Base-by-base conservation (phyloP, 2,329 filamentous ascomycete species). In the Claviceps paspali region DNA sequence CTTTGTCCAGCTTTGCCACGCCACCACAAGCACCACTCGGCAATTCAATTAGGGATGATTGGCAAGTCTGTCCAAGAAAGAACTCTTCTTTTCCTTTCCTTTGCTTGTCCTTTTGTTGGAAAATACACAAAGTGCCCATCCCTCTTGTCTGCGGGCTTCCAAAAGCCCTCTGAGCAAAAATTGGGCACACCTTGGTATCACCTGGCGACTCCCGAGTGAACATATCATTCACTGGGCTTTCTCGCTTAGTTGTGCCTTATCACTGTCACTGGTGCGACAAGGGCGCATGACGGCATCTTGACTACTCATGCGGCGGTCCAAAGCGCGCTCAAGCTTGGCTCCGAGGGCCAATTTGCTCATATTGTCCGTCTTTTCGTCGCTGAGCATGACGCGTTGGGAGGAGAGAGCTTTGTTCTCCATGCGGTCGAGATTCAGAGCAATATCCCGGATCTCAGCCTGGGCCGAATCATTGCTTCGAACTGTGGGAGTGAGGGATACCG, bases 351-450 rank as follows among this genome's bases (percentile, higher is more conserved):
- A 71, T 64, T 92, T 92, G 64, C 76, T 79, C 59, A 93, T 67
- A 55, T 81, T 79, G 51, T 84, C 82, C 15, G 70, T 75, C 68
- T 93, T 92, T 59, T 88, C 77, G 44, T 80, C 74, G 54, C 68
- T 81, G 45, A 87, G 74, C 39, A 76, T 68, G 29, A 59, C 56
- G 19, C 87, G 80, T 64, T 95, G 87, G 50, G 80, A 74, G 48
- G 75, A 65, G 21, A 94, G 76, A 34, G 81, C 82, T 61, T 84
- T 85, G 67, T 93, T 91, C 60, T 92, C 83, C 63, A 95, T 82
- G 52, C 86, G 82, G 51, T 85, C 79, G 45, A 94, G 74, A 41
- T 82, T 79, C 43, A 79, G 74, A 49, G 82, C 80, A 57, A 91
- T 85, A 47, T 82, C 74, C 57, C 62, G 61, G 48, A 76, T 73